These are phyloP conservation scores for Mrakia hoshinonis DNA, from an alignment of 768 basidiomycete genomes.

Conservation along the genomic window DNA sequence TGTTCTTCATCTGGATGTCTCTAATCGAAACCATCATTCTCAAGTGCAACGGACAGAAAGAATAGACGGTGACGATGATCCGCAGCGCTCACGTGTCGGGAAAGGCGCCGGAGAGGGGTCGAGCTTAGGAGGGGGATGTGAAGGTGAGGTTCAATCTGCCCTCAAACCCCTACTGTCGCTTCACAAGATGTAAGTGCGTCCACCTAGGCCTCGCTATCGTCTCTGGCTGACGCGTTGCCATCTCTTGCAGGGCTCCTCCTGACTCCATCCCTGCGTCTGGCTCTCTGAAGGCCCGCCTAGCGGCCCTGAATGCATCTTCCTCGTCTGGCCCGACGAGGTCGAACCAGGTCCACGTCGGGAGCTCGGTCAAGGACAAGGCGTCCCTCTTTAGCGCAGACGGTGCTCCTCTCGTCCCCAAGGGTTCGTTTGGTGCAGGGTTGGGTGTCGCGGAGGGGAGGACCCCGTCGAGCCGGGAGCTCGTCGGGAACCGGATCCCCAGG, in stretches of 20 bases:
- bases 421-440: neutral
- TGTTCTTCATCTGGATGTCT: no score
- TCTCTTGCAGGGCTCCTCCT: conserved; percentile 3
- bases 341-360: neutral
- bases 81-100: no score
- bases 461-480: neutral
- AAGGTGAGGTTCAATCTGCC: neutral
- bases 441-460: neutral
- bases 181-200: neutral
- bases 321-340: neutral
- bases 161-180: no score
- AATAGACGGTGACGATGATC: no score
- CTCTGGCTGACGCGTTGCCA: conserved; percentile 1
- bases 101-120: no score
- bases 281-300: neutral
- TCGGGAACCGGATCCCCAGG: conserved; percentile 7
- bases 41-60: no score
- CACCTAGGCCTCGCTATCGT: neutral
- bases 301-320: neutral
- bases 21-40: no score
- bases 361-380: conserved; percentile 7
- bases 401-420: conserved; percentile 4
- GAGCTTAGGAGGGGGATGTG: no score
- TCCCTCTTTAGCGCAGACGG: neutral
- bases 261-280: neutral